These are phyloP conservation scores for Inga leiocalycina DNA, from an alignment of 306 rosid species.

Conservation along the genomic window DNA sequence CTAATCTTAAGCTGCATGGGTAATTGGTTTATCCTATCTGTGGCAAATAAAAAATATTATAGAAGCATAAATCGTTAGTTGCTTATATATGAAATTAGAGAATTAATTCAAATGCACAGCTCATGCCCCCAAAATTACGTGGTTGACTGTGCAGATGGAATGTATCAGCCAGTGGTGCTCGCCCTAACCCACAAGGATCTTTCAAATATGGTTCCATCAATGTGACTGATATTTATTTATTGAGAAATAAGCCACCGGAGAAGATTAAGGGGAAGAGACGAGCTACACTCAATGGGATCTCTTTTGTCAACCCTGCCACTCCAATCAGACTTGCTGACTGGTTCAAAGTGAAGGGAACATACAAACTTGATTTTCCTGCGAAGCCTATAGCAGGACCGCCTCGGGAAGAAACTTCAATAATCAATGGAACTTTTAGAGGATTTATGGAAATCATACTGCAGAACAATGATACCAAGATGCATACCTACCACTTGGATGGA, in stretches of 20 bases:
- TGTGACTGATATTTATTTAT: constrained; percentile 83
- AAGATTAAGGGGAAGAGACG: constrained; percentile 69
- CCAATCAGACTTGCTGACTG: constrained; percentile 89
- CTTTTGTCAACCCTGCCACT: constrained; percentile 79
- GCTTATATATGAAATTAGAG: constrained; percentile 19
- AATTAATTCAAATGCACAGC: not conserved
- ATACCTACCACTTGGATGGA: constrained; percentile 85
- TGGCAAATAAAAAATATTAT: not conserved
- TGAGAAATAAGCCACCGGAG: constrained; percentile 72
- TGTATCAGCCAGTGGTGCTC: constrained; percentile 98
- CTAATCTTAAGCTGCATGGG: not conserved
- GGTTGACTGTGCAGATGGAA: constrained; percentile 75
- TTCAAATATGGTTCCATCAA: constrained; percentile 94
- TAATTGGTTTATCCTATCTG: not conserved
- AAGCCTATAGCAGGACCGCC: constrained; percentile 78
- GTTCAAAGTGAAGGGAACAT: constrained; percentile 67
- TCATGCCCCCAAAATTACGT: constrained; percentile 29
- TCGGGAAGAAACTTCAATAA: constrained; percentile 70
- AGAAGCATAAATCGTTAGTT: not conserved
- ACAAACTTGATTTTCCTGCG: constrained; percentile 86
- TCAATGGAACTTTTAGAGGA: constrained; percentile 89
- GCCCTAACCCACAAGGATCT: constrained; percentile 98
- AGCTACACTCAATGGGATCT: constrained; percentile 78
- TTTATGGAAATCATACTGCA: constrained; percentile 90
- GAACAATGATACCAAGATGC: constrained; percentile 93